Evolutionary conservation across 129 eudicot species (phyloP).

Genomic region (Mikania micrantha): DNA sequence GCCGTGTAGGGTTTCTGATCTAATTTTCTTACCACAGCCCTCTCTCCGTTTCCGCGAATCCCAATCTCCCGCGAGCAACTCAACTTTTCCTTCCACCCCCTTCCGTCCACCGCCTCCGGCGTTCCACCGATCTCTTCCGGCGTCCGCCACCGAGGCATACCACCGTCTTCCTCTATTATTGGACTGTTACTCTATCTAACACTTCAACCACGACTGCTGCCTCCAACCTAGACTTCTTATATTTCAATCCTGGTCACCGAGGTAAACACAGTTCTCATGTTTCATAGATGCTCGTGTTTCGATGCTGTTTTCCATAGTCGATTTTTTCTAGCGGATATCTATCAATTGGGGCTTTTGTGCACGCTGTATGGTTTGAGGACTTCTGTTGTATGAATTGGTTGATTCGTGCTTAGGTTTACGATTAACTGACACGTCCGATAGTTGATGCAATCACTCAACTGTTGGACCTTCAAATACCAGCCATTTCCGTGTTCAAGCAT

Average conservation of each 20-base stretch:
- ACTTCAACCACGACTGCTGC: background rate
- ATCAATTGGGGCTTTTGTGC: constrained; percentile 7
- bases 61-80: background rate
- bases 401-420: background rate
- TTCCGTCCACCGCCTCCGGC: background rate
- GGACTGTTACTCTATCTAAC: background rate
- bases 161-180: background rate
- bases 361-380: background rate
- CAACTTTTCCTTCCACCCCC: background rate
- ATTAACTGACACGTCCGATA: background rate
- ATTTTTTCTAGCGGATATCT: background rate
- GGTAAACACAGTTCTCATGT: background rate
- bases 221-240: background rate
- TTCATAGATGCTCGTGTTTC: background rate
- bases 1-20: background rate
- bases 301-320: background rate
- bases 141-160: constrained; percentile 6
- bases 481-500: background rate
- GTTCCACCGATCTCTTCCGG: background rate
- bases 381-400: background rate
- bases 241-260: background rate
- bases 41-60: background rate
- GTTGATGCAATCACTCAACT: constrained; percentile 12
- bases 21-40: background rate
- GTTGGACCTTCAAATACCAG: background rate